Conservation (phyloP, 2,329 filamentous ascomycete species). For the Colletotrichum endophyticum region DNA sequence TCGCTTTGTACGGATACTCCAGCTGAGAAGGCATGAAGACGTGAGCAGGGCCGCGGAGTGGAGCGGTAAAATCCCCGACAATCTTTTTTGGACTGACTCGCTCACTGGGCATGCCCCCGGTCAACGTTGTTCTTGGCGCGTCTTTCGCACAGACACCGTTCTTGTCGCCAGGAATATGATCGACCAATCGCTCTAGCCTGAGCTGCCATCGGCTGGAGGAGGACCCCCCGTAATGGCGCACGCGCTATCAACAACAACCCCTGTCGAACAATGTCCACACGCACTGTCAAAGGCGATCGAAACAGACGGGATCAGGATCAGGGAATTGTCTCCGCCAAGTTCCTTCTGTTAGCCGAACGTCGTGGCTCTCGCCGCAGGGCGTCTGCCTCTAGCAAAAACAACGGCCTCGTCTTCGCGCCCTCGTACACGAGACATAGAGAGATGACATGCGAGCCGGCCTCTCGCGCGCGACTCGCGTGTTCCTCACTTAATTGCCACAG, state of each 20-base stretch:
- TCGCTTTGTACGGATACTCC: background rate
- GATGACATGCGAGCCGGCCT: background rate
- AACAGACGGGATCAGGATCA: slow-evolving; percentile 13
- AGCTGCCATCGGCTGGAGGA: background rate
- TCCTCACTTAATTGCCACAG: background rate
- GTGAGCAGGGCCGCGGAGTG: background rate
- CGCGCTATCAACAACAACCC: slow-evolving; percentile 13
- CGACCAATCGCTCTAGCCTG: slow-evolving; percentile 10
- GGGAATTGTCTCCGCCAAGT: slow-evolving; percentile 1
- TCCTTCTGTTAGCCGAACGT: slow-evolving; percentile 1
- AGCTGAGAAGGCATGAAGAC: background rate
- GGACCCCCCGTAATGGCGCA: slow-evolving; percentile 2
- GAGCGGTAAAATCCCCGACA: slow-evolving; percentile 13
- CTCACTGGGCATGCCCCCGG: background rate
- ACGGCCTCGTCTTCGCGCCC: background rate
- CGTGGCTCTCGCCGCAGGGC: background rate
- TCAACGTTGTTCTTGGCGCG: background rate
- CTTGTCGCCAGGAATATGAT: slow-evolving; percentile 7
- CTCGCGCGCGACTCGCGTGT: background rate
- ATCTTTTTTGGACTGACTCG: slow-evolving; percentile 9
- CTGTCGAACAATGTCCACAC: background rate
- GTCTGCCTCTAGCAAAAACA: background rate
- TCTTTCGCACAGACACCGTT: slow-evolving; percentile 18
- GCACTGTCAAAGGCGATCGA: slow-evolving; percentile 13
- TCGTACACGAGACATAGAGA: background rate